These are phyloP conservation scores for Jaapia argillacea DNA, from an alignment of 768 basidiomycete genomes.

Conservation along the genomic window DNA sequence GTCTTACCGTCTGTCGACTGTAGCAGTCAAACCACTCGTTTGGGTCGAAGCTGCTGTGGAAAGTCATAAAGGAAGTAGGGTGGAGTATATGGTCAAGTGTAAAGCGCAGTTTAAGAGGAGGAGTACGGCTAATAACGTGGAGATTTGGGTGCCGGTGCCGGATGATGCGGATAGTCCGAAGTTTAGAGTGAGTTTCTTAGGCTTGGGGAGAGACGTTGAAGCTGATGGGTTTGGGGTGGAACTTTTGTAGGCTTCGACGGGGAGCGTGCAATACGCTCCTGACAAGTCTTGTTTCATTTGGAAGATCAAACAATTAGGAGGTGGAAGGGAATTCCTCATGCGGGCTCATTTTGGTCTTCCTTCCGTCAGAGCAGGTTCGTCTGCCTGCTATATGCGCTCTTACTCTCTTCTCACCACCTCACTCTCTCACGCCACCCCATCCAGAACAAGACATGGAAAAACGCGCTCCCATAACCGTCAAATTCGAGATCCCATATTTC, in stretches of 20 bases:
- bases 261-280: slow-evolving; percentile 92
- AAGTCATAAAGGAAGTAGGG: slow-evolving; percentile 83
- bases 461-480: slow-evolving; percentile 91
- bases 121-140: slow-evolving; percentile 96
- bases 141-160: slow-evolving; percentile 97
- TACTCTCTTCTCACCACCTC: too few species aligned
- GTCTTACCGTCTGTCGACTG: slow-evolving; percentile 92
- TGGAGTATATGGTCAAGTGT: slow-evolving; percentile 94
- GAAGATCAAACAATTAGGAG: slow-evolving; percentile 98
- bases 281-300: slow-evolving; percentile 98
- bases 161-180: slow-evolving; percentile 98
- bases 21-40: slow-evolving; percentile 93
- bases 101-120: slow-evolving; percentile 97
- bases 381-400: not conserved
- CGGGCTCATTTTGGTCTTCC: slow-evolving; percentile 96
- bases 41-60: slow-evolving; percentile 98
- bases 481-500: slow-evolving; percentile 98
- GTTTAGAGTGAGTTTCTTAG: slow-evolving; percentile 65
- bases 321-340: slow-evolving; percentile 95
- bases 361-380: slow-evolving; percentile 81
- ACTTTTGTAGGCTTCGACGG: slow-evolving; percentile 86
- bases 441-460: slow-evolving; percentile 73
- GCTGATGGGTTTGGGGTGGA: too few species aligned
- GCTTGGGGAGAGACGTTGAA: not conserved
- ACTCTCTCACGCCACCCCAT: not conserved